These are phyloP conservation scores for Erucastrum elatum DNA, from an alignment of 345 rosid genomes.

Conservation along the genomic window DNA sequence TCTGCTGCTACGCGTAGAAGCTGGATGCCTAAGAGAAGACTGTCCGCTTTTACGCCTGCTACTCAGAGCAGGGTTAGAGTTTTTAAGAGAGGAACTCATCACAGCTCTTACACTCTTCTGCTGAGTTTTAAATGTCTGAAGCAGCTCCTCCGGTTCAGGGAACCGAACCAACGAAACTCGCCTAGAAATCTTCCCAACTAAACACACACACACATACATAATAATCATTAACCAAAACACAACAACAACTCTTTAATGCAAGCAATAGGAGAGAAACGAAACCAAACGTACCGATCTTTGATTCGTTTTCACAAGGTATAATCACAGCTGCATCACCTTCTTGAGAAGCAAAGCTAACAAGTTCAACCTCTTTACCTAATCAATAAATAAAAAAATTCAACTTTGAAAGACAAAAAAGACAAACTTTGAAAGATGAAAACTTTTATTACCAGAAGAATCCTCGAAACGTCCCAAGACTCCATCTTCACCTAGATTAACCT, in stretches of 20 bases:
- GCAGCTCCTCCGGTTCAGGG: conserved; percentile 63
- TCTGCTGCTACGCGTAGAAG: conserved; percentile 39
- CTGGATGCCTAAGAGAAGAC: conserved; percentile 19
- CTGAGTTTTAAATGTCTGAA: conserved; percentile 33
- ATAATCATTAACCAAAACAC: not conserved
- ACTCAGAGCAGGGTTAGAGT: conserved; percentile 37
- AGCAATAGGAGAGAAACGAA: not conserved
- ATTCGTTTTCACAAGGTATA: conserved; percentile 48
- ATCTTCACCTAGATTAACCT: conserved; percentile 48
- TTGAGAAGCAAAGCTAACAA: conserved; percentile 55
- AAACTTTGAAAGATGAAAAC: not conserved
- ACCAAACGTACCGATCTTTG: conserved; percentile 52
- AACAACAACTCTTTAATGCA: not conserved
- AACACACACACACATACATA: not conserved
- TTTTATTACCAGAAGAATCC: conserved; percentile 57
- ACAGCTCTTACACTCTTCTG: conserved; percentile 42
- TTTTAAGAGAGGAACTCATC: conserved; percentile 41
- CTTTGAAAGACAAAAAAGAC: not conserved
- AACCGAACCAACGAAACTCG: conserved; percentile 60
- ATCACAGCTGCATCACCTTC: conserved; percentile 60
- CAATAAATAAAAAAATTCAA: not conserved
- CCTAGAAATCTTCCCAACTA: conserved; percentile 64
- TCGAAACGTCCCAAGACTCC: conserved; percentile 57
- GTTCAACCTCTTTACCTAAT: conserved; percentile 61
- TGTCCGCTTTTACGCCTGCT: conserved; percentile 39